Evolutionary conservation across 768 basidiomycete species (phyloP), one percentile per base, ranked within the genome.

Genomic region (Amanita brunnescens): DNA sequence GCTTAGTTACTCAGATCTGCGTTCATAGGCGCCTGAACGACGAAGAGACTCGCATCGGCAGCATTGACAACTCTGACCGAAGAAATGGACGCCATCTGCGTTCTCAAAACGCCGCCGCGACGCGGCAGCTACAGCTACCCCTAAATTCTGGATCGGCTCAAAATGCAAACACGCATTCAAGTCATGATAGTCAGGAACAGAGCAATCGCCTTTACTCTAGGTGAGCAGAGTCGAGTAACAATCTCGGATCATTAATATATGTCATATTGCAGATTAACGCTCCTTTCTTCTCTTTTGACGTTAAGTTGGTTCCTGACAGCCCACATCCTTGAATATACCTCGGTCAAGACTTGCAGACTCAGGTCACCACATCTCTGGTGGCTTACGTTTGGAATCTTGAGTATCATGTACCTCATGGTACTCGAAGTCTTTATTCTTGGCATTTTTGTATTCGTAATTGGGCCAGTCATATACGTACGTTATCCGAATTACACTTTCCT

Each of bases 301-400:
- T 61, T 91, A 7, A 80, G 76, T 50, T 92, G 91, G 87, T 91
- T 91, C 58, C 63, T 91, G 23, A 83, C 81, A 14, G 86, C 88
- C 9, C 85, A 92, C 60, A 81, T 90, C 24, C 69, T 91, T 49
- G 76, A 81, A 54, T 91, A 90, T 59, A 85, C 85, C 13, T 85
- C 88, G 6, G 69, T 87, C 24, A 71, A 81, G 55, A 78, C 81
- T 13, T 92, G 90, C 52, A 83, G 90, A 16, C 66, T 72, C 52
- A 71, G 84, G 0, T 78, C 89, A 10, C 90, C 90, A 6, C 85
- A 90, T 57, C 68, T 91, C 30, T 92, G 89, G 89, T 92, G 87
- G 87, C 77, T 91, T 41, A 80, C 78, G 18, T 90, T 92, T 62
- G 83, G 79, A 32, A 83, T 91, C 57, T 68, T 91, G 12, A 82